Conservation (phyloP, 345 rosid species). For the Populus nigra region DNA sequence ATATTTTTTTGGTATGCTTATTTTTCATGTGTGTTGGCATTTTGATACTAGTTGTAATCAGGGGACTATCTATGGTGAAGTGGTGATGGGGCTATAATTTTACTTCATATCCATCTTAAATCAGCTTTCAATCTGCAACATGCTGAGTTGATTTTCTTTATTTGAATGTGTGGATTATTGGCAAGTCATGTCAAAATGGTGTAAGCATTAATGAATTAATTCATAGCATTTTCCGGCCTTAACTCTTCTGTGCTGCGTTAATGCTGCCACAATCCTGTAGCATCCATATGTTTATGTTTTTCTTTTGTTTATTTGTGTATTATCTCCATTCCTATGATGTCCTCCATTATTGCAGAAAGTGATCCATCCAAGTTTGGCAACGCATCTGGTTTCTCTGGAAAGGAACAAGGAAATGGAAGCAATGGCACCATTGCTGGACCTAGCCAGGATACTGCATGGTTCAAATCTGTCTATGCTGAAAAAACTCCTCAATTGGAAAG, state of each 20-base stretch:
- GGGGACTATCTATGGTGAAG: background rate
- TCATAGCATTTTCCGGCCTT: too few species aligned
- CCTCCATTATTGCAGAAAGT: slow-evolving; percentile 53
- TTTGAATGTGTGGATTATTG: background rate
- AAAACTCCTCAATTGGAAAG: slow-evolving; percentile 56
- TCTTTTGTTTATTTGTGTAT: background rate
- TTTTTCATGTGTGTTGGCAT: background rate
- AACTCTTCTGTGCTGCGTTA: background rate
- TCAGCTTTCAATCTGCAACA: too few species aligned
- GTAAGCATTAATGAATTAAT: background rate
- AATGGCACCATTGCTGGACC: slow-evolving; percentile 42
- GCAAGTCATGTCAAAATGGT: background rate
- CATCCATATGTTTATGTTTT: background rate
- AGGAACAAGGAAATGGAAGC: slow-evolving; percentile 54
- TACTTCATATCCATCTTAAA: background rate
- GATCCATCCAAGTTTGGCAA: slow-evolving; percentile 48
- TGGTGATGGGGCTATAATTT: background rate
- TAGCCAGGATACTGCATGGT: slow-evolving; percentile 57
- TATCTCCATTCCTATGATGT: slow-evolving; percentile 1
- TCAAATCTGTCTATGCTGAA: slow-evolving; percentile 53
- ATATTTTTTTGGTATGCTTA: background rate
- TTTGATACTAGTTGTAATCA: background rate
- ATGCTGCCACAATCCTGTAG: background rate
- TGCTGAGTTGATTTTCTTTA: too few species aligned
- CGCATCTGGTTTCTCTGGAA: slow-evolving; percentile 33